Base-by-base conservation (phyloP, 2,329 filamentous ascomycete genomes). In the Knufia petricola region DNA sequence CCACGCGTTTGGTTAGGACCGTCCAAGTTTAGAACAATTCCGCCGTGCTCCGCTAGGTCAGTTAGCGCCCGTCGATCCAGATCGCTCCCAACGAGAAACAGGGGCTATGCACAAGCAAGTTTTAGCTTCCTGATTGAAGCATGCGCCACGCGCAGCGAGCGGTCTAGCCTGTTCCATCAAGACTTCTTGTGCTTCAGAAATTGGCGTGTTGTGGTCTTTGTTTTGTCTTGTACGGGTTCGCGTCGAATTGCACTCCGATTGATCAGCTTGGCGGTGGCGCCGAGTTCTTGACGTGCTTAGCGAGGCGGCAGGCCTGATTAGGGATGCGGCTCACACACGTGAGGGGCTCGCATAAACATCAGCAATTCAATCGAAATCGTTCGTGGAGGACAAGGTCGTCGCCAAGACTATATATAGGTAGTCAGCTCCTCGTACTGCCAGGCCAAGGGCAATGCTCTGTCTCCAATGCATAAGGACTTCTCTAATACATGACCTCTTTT, bases 51-150 rank as follows among this genome's bases (percentile, higher is more conserved):
- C n/a, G n/a, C n/a, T n/a, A n/a, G n/a, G n/a, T n/a, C n/a, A n/a
- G n/a, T n/a, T n/a, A n/a, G n/a, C 20, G 24, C n/a, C 21, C 21
- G 19, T 7, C 9, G 9, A 40, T 9, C 15, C 17, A 19, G 6
- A 12, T 36, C 7, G 2, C 15, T 36, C 42, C 42, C 41, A 44
- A 46, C 42, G 21, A 36, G 17, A 9, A 13, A 21, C 28, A 15
- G 42, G 23, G 42, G 42, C 42, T 46, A 24, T 46, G 42, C 28
- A 13, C 30, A 26, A 23, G 39, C 13, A 9, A 28, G 26, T 12
- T 3, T 24, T 12, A 41, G 13, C 17, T 41, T 41, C 3, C 3
- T 28, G 12, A 41, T 23, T 21, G 13, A 17, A n/a, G 2, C 39
- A 17, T 24, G 17, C 24, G 39, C 2, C 10, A 24, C 20, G 23